Evolutionary conservation across 2,329 filamentous ascomycete genomes (phyloP).

Genomic region (Cercospora sesami): DNA sequence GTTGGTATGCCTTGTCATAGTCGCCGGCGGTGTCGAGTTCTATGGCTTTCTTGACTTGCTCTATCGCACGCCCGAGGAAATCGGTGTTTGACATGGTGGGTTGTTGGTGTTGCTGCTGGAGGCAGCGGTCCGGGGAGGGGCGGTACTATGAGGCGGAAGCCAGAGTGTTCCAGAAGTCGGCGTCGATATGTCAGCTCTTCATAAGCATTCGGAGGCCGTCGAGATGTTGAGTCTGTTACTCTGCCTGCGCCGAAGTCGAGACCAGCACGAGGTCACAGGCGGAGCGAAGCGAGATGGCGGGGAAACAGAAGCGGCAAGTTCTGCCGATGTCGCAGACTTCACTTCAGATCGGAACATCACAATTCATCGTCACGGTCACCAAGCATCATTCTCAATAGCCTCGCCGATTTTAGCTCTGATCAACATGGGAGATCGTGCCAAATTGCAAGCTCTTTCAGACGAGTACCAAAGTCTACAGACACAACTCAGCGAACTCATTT

Average conservation of each 20-base stretch:
- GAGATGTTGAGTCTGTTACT: conserved; percentile 6
- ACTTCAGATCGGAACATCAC: not conserved
- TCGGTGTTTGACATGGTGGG: conserved; percentile 84
- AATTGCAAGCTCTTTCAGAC: conserved; percentile 79
- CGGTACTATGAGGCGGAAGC: not conserved
- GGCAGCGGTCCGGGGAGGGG: conserved; percentile 11
- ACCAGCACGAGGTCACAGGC: conserved; percentile 13
- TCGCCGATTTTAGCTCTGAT: not conserved
- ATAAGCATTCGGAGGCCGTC: not conserved
- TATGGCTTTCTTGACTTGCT: conserved; percentile 95
- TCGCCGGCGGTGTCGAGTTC: conserved; percentile 92
- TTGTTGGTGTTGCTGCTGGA: conserved; percentile 10
- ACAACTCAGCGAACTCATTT: conserved; percentile 78
- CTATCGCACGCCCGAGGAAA: conserved; percentile 94
- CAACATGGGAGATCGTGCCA: conserved; percentile 59
- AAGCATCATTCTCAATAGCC: not conserved
- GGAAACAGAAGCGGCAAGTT: conserved; percentile 13
- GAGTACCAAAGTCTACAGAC: conserved; percentile 85
- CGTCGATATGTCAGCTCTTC: not conserved
- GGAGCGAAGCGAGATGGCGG: conserved; percentile 17
- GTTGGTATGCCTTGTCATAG: conserved; percentile 94
- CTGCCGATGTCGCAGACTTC: conserved; percentile 9
- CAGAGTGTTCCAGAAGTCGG: not conserved
- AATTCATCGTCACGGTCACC: not conserved
- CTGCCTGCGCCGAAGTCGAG: conserved; percentile 9